Conservation (phyloP, 1,284 basidiomycete species). For the Mycena citricolor region DNA sequence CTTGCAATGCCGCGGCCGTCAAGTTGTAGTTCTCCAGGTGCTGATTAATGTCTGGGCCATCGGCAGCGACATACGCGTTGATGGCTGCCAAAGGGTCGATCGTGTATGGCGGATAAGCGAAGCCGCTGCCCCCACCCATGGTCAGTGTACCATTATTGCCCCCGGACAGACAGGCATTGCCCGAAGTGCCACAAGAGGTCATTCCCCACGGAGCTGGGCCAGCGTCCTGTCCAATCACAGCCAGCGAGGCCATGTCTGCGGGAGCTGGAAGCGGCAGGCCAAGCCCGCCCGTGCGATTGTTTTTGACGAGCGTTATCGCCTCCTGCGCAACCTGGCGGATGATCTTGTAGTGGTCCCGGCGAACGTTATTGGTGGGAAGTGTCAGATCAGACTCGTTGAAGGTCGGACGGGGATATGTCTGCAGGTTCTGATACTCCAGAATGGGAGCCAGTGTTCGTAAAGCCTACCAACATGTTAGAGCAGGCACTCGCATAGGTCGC, state of each 20-base stretch:
- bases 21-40: slow-evolving; percentile 9
- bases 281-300: slow-evolving; percentile 10
- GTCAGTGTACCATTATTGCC: slow-evolving; percentile 21
- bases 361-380: slow-evolving; percentile 10
- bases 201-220: slow-evolving; percentile 7
- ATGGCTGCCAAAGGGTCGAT: slow-evolving; percentile 22
- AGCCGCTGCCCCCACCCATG: slow-evolving; percentile 19
- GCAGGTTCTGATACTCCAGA: slow-evolving; percentile 13
- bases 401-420: slow-evolving; percentile 11
- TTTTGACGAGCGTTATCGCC: slow-evolving; percentile 22
- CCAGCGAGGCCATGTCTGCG: slow-evolving; percentile 8
- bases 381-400: slow-evolving; percentile 15
- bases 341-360: slow-evolving; percentile 15
- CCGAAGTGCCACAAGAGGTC: slow-evolving; percentile 10
- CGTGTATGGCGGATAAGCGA: slow-evolving; percentile 21
- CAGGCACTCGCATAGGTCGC: too few relatives aligned
- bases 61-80: slow-evolving; percentile 12
- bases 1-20: slow-evolving; percentile 1
- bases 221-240: slow-evolving; percentile 16
- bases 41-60: slow-evolving; percentile 18
- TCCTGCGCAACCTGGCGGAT: slow-evolving; percentile 19
- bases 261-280: slow-evolving; percentile 16
- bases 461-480: slow-evolving; percentile 20
- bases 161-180: slow-evolving; percentile 3
- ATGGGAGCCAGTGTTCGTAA: slow-evolving; percentile 13